Base-by-base conservation (phyloP, 768 basidiomycete species). In the Cyclocybe aegerita region DNA sequence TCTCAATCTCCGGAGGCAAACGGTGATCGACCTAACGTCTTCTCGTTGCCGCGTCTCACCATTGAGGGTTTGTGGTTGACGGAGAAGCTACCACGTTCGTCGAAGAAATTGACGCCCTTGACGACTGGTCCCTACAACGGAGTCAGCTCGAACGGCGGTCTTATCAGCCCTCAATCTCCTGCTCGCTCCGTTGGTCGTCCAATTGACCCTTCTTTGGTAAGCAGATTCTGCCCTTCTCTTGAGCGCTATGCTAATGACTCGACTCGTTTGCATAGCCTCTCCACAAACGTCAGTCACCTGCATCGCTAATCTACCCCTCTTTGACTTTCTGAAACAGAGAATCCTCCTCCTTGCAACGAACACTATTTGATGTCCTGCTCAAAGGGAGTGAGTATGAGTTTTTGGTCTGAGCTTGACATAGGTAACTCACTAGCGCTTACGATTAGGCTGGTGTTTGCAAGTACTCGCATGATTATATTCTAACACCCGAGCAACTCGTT, bases 321-420 rank as follows among this genome's bases (percentile, higher is more conserved):
- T 12, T 39, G 48, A 34, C 42, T 52, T 39, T 47, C 23, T 23
- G 23, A 23, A 23, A 41, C 65, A 91, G 90, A 91, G 69, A 81
- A 77, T 52, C 90, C 90, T 32, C 89, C 90, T 10, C 90, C 90
- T 12, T 91, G 90, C 73, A 92, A 91, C 59, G 88, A 91, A 68
- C 80, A 83, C 62, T 92, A 92, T 66, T 69, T 91, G 59, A 88
- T 90, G 85, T 76, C 76, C 37, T 91, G 90, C 70, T 86, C 86
- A 48, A 90, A 90, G 75, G 87, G 86, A 69, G 84, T 82, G 60
- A 56, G 77, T 64, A 15, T 49, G 17, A 3, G 11, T 38, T n/a
- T 23, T 10, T 44, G 33, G 12, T 36, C n/a, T 46, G 12, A 30
- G 29, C 14, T 33, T 16, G 43, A 17, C 17, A 39, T 14, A 49